phyloP scores from a whole-genome alignment of 2,329 filamentous ascomycete genomes.

The Torrubiellomyces zombiae region DNA sequence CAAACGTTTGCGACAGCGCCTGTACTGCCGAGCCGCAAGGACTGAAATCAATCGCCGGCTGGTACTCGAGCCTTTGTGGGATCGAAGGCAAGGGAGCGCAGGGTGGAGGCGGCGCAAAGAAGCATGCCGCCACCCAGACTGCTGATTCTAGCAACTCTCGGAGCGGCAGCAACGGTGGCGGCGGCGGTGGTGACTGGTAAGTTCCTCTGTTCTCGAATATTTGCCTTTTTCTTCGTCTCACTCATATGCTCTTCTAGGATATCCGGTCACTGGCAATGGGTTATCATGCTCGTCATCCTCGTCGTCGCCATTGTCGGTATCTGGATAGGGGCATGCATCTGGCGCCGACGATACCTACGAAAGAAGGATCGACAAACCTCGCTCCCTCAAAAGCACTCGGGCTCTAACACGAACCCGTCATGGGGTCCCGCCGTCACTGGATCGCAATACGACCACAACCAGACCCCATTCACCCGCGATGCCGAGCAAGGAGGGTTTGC shows the following conservation, averaged over 20 bases:
- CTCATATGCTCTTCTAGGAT: conserved; percentile 31
- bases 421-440: conserved; percentile 16
- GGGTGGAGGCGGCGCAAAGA: background rate
- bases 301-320: conserved; percentile 50
- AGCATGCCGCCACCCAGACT: conserved; percentile 4
- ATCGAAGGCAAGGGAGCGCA: conserved; percentile 15
- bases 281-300: conserved; percentile 64
- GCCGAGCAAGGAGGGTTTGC: conserved; percentile 4
- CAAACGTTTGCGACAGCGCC: conserved; percentile 43
- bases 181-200: conserved; percentile 31
- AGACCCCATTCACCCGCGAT: conserved; percentile 8
- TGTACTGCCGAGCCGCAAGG: conserved; percentile 33
- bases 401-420: conserved; percentile 17
- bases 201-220: conserved; percentile 5
- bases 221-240: background rate
- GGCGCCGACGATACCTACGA: conserved; percentile 57
- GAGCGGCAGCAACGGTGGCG: conserved; percentile 10
- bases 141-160: too few relatives aligned
- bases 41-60: conserved; percentile 42
- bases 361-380: conserved; percentile 41
- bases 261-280: conserved; percentile 58
- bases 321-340: conserved; percentile 50
- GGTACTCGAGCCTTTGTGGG: conserved; percentile 54
- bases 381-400: conserved; percentile 20
- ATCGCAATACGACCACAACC: conserved; percentile 8